Conservation (phyloP, 257 asterid species). For the Salvia miltiorrhiza region DNA sequence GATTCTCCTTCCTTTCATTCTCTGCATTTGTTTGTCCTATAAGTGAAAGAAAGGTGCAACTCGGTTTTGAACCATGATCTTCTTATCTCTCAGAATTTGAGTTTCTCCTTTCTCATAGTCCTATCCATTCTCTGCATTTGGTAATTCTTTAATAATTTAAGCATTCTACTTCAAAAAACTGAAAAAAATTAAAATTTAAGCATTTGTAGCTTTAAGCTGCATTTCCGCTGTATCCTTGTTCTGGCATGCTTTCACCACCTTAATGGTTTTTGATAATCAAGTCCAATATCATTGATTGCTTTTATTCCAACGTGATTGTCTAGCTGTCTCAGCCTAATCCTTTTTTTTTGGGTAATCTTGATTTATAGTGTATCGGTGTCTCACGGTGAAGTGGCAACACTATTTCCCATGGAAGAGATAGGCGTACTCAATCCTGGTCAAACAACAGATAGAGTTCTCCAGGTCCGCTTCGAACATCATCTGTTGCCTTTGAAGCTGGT, state of each 20-base stretch:
- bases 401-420: constrained; percentile 76
- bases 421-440: constrained; percentile 60
- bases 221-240: not conserved
- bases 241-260: not conserved
- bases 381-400: constrained; percentile 43
- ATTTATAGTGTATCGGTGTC: constrained; percentile 43
- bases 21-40: not conserved
- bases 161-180: not conserved
- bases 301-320: not conserved
- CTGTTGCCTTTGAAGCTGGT: constrained; percentile 86
- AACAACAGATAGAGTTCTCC: constrained; percentile 49
- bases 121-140: not conserved
- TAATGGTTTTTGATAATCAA: not conserved
- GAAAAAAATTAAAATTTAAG: not conserved
- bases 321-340: constrained; percentile 18
- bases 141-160: not conserved
- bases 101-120: not conserved
- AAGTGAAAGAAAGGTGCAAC: not conserved
- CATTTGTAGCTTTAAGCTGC: not conserved
- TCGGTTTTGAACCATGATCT: not conserved
- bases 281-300: constrained; percentile 4
- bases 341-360: no score
- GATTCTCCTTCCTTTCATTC: not conserved
- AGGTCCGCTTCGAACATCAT: constrained; percentile 88
- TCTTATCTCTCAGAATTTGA: not conserved